Evolutionary conservation across 305 asterid species (phyloP).

Genomic region (Salvia sclarea): DNA sequence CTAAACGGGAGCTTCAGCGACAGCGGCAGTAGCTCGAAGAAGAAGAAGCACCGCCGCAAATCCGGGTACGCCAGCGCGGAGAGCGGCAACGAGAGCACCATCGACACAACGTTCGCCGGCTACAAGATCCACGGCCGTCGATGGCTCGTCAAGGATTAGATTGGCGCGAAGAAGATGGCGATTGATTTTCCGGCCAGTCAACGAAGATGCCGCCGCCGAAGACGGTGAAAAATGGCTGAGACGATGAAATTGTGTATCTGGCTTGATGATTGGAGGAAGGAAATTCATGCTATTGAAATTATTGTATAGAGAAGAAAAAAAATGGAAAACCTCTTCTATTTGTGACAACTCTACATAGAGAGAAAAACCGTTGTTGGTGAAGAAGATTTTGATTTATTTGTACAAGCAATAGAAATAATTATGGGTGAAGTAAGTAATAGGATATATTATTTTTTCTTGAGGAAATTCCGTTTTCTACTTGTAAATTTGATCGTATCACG

Average conservation of each 20-base stretch:
- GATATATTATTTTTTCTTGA: slow-evolving; percentile 1
- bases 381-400: slow-evolving; percentile 1
- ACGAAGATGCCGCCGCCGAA: background rate
- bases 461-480: slow-evolving; percentile 4
- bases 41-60: slow-evolving; percentile 69
- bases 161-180: background rate
- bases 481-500: slow-evolving; percentile 23
- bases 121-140: slow-evolving; percentile 76
- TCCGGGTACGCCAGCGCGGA: slow-evolving; percentile 91
- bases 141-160: slow-evolving; percentile 89
- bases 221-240: slow-evolving; percentile 11
- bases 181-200: background rate
- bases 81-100: slow-evolving; percentile 89
- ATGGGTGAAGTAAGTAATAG: slow-evolving; percentile 9
- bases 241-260: slow-evolving; percentile 3
- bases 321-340: slow-evolving; percentile 7
- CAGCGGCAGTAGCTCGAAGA: slow-evolving; percentile 54
- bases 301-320: slow-evolving; percentile 35
- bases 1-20: slow-evolving; percentile 86
- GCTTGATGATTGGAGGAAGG: slow-evolving; percentile 25
- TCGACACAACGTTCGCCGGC: slow-evolving; percentile 63
- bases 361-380: slow-evolving; percentile 14
- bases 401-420: slow-evolving; percentile 12
- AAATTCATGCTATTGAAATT: slow-evolving; percentile 4
- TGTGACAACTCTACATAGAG: slow-evolving; percentile 10